These are phyloP conservation scores for Fraxinus latifolia DNA, from an alignment of 305 asterid genomes.

Conservation along the genomic window DNA sequence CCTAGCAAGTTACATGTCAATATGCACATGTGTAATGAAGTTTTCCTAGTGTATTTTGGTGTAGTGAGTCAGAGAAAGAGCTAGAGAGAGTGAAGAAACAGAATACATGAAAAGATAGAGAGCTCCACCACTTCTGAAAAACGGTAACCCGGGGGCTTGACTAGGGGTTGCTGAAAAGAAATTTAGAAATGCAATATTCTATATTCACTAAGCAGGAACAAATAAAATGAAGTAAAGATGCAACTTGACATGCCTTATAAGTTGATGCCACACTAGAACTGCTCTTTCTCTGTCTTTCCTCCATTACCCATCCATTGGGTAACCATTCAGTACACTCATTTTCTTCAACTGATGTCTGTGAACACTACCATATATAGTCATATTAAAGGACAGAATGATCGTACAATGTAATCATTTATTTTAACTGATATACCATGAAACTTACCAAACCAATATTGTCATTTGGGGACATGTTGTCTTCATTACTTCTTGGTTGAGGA, in stretches of 20 bases:
- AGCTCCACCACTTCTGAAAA: background rate
- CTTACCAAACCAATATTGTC: conserved; percentile 40
- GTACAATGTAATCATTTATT: background rate
- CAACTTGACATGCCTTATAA: conserved; percentile 52
- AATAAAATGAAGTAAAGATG: conserved; percentile 11
- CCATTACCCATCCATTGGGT: conserved; percentile 65
- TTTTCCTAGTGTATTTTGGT: background rate
- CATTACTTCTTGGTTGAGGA: conserved; percentile 20
- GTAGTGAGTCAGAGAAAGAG: conserved; percentile 6
- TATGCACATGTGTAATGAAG: background rate
- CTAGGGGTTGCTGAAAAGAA: background rate
- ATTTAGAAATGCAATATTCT: background rate
- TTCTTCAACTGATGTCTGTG: conserved; percentile 34
- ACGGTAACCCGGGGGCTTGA: background rate
- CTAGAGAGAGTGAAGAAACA: background rate
- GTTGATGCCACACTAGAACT: conserved; percentile 35
- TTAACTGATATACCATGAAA: conserved; percentile 14
- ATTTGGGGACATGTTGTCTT: conserved; percentile 28
- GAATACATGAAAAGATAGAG: background rate
- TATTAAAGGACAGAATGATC: background rate
- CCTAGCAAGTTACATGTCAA: background rate
- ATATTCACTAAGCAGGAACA: background rate
- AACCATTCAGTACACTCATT: conserved; percentile 45
- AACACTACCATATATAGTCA: conserved; percentile 21
- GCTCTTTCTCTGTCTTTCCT: conserved; percentile 35